Base-by-base conservation (phyloP, 202 grass and related monocot species). In the Miscanthus sacchariflorus region DNA sequence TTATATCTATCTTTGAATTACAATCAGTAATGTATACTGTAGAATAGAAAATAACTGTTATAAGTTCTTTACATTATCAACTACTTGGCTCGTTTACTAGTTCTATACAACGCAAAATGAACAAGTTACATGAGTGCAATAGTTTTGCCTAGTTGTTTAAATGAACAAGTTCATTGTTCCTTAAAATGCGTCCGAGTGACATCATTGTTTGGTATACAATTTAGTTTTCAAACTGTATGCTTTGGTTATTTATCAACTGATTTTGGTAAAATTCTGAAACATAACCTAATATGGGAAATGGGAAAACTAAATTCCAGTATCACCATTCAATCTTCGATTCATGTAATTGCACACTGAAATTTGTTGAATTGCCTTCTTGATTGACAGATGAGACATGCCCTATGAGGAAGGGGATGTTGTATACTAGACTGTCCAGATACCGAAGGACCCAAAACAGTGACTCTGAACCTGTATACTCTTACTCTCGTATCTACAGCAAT, bases 401-500 rank as follows among this genome's bases (percentile, higher is more conserved):
- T 50, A 46, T 63, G 48, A 72, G 50, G 68, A 80, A 84, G 70
- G 75, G 83, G 67, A 61, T 77, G 70, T 61, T 88, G 91, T 90
- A 89, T 77, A 92, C 73, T 79, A 81, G 80, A 81, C 78, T 68
- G 7, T 93, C 85, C 48, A 66, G 12, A 78, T 74, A 87, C 45
- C 24, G 8, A 70, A 86, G 79, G 70, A 86, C 59, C 66, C 49
- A 74, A 87, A 86, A 78, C 72, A 76, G 59, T 49, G 74, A 79
- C 83, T 89, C 73, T 93, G 72, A 64, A 88, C 88, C 79, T 90
- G 68, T 78, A 94, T 80, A 86, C 90, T 72, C 74, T 80, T 84
- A 61, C 67, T 84, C 83, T 65, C 46, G 63, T 90, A 61, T 73
- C 83, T 85, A 79, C 75, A 81, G 58, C 61, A 50, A 80, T 78